phyloP scores from a whole-genome alignment of 768 basidiomycete genomes.

The Leccinum arenicola region DNA sequence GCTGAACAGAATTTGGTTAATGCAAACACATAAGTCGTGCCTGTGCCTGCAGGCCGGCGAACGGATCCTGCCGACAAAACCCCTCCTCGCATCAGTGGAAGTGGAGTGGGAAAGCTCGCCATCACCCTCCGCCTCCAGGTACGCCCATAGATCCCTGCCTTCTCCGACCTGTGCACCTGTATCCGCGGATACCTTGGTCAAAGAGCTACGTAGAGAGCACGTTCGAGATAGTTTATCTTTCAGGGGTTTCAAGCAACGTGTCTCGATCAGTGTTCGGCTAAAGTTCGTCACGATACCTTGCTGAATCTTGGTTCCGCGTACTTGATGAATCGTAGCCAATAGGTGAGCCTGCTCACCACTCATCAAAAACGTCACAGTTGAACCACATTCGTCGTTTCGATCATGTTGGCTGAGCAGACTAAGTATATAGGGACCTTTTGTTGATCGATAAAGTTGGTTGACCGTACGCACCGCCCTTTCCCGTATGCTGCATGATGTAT shows the following conservation, averaged over 20 bases:
- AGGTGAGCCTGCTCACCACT: slow-evolving; percentile 7
- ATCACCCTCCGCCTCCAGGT: slow-evolving; percentile 38
- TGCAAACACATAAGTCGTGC: too few species aligned
- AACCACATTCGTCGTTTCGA: slow-evolving; percentile 9
- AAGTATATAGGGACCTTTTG: background rate
- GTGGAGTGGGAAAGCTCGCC: slow-evolving; percentile 59
- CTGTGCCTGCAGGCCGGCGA: too few species aligned
- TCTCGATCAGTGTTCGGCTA: slow-evolving; percentile 1
- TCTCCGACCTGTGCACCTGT: slow-evolving; percentile 27
- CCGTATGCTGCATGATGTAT: background rate
- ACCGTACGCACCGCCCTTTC: slow-evolving; percentile 2
- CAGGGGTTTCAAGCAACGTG: slow-evolving; percentile 4
- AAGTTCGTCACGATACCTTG: slow-evolving; percentile 15
- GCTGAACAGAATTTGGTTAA: too few species aligned
- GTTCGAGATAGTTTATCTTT: slow-evolving; percentile 7
- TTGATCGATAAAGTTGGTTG: slow-evolving; percentile 21
- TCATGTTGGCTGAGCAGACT: slow-evolving; percentile 5
- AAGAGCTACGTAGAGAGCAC: slow-evolving; percentile 15
- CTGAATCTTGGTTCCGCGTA: background rate
- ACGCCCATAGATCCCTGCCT: slow-evolving; percentile 25
- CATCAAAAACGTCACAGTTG: background rate
- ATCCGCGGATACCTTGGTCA: slow-evolving; percentile 32
- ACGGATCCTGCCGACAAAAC: too few species aligned
- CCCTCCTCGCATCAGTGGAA: too few species aligned
- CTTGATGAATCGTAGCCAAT: slow-evolving; percentile 7